These are phyloP conservation scores for Trametes cingulata DNA, from an alignment of 768 basidiomycete species.

Conservation along the genomic window DNA sequence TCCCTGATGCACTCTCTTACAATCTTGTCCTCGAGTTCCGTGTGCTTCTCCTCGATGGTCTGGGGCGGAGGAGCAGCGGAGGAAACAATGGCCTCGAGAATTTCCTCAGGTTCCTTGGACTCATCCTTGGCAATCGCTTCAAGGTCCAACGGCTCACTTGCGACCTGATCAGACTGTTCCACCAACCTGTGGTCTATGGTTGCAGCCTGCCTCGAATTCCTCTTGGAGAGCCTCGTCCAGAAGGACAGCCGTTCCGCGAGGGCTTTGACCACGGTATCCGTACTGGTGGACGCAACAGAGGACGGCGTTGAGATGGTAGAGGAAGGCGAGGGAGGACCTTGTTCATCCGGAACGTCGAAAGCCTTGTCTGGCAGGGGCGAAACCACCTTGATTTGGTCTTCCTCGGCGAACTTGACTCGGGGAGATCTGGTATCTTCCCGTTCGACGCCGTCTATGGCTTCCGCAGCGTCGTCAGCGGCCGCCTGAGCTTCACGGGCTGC, in stretches of 20 bases:
- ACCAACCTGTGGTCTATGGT: slow-evolving; percentile 19
- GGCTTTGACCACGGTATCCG: slow-evolving; percentile 58
- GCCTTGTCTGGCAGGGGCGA: slow-evolving; percentile 35
- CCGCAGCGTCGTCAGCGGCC: neutral
- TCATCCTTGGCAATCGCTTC: slow-evolving; percentile 30
- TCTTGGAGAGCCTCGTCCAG: slow-evolving; percentile 55
- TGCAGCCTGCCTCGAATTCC: slow-evolving; percentile 3
- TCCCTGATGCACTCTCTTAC: slow-evolving; percentile 76
- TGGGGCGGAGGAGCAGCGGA: slow-evolving; percentile 62
- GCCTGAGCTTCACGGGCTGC: neutral
- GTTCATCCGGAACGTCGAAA: slow-evolving; percentile 23
- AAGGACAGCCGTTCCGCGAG: slow-evolving; percentile 71
- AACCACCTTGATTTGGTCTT: slow-evolving; percentile 47
- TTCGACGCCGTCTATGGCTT: slow-evolving; percentile 6
- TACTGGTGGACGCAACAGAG: slow-evolving; percentile 44
- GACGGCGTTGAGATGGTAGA: slow-evolving; percentile 50
- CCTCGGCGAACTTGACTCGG: slow-evolving; percentile 57
- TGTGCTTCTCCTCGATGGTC: slow-evolving; percentile 64
- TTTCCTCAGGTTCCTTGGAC: slow-evolving; percentile 42
- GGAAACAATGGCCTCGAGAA: slow-evolving; percentile 58
- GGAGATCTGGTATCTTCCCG: slow-evolving; percentile 23
- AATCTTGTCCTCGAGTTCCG: slow-evolving; percentile 82
- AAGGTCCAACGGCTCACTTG: slow-evolving; percentile 28
- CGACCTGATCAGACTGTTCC: slow-evolving; percentile 16
- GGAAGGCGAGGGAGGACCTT: slow-evolving; percentile 26